Evolutionary conservation across 257 asterid species (phyloP).

Genomic region (Solanum etuberosum): DNA sequence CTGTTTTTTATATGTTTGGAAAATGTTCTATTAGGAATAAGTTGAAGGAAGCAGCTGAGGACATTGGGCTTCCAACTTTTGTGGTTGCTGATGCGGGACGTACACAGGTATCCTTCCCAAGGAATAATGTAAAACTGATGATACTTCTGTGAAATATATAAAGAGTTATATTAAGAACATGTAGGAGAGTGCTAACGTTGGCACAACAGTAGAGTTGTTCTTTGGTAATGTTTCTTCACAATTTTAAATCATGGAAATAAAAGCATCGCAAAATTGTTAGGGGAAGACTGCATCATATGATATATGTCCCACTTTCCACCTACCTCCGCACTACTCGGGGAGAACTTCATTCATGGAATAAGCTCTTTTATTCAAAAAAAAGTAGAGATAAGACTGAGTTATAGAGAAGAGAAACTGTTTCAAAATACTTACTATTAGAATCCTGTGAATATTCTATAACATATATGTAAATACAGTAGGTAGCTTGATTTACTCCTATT

Average conservation of each 20-base stretch:
- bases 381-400: not conserved
- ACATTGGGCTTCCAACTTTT: conserved; percentile 82
- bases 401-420: not conserved
- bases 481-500: not conserved
- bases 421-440: not conserved
- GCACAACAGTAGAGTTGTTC: not conserved
- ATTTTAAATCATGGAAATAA: not conserved
- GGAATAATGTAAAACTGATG: not conserved
- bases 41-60: conserved; percentile 81
- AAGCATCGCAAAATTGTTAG: not conserved
- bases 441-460: too few relatives aligned
- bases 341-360: not conserved
- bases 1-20: not conserved
- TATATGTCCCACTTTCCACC: not conserved
- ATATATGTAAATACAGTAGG: not conserved
- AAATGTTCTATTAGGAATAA: conserved; percentile 54
- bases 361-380: not conserved
- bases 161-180: not conserved
- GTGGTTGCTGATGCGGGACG: conserved; percentile 98
- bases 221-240: not conserved
- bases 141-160: not conserved
- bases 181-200: not conserved
- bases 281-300: not conserved
- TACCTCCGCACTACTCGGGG: not conserved
- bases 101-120: conserved; percentile 52